Conservation (phyloP, 1,284 basidiomycete species). For the Limonomyces culmigenus region DNA sequence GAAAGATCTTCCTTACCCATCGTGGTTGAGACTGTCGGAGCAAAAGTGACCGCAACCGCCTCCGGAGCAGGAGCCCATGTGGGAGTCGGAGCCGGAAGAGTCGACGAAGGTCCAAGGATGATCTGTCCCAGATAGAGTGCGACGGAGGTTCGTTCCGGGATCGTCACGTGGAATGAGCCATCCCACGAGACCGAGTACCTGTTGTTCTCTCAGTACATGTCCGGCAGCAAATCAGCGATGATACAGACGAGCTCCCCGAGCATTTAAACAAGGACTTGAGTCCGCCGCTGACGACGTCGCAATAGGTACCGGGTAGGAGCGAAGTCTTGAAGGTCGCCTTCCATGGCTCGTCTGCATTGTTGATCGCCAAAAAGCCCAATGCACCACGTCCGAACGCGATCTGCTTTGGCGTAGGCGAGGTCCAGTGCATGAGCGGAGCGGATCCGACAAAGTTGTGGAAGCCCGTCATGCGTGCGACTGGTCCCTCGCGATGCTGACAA, state of each 20-base stretch:
- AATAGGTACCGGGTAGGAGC: slow-evolving; percentile 39
- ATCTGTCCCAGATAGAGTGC: slow-evolving; percentile 27
- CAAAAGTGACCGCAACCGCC: slow-evolving; percentile 26
- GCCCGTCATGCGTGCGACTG: slow-evolving; percentile 18
- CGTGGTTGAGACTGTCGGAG: slow-evolving; percentile 34
- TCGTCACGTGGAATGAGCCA: slow-evolving; percentile 33
- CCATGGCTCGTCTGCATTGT: slow-evolving; percentile 41
- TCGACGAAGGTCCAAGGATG: slow-evolving; percentile 6
- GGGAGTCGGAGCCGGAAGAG: slow-evolving; percentile 2
- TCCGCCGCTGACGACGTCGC: slow-evolving; percentile 41
- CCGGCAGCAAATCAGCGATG: background rate
- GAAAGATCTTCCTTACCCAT: slow-evolving; percentile 47
- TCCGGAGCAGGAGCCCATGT: background rate
- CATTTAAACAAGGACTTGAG: background rate
- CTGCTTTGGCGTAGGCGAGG: slow-evolving; percentile 7
- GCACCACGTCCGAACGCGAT: slow-evolving; percentile 22
- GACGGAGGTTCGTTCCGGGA: slow-evolving; percentile 35
- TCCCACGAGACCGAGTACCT: slow-evolving; percentile 24
- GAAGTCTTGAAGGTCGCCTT: slow-evolving; percentile 33
- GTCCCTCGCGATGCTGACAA: slow-evolving; percentile 19
- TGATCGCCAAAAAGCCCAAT: slow-evolving; percentile 45
- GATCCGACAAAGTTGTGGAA: slow-evolving; percentile 18
- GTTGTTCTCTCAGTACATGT: background rate
- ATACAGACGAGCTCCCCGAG: background rate
- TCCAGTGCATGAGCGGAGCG: slow-evolving; percentile 12